Evolutionary conservation across 495 filamentous ascomycete genomes (phyloP).

Genomic region (Talaromyces liani): DNA sequence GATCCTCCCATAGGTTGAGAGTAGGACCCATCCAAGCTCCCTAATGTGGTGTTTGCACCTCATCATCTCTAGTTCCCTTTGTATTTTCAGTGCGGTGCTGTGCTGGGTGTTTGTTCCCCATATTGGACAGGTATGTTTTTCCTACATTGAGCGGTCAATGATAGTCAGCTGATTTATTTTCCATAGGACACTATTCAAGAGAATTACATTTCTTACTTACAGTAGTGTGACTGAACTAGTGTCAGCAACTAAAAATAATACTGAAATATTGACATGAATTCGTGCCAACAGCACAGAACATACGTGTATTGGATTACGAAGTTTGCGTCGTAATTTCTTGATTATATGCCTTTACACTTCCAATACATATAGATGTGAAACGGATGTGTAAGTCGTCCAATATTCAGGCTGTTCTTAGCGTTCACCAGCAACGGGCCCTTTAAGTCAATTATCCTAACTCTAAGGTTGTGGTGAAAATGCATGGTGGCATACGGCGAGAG

Average conservation of each 20-base stretch:
- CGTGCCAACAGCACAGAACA: not conserved
- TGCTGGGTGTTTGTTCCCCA: slow-evolving; percentile 54
- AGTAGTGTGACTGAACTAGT: not conserved
- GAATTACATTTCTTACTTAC: not conserved
- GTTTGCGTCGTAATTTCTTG: not conserved
- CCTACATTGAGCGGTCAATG: not conserved
- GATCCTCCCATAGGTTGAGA: too few relatives aligned
- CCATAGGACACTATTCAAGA: slow-evolving; percentile 54
- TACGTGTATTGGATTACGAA: not conserved
- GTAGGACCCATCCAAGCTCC: too few relatives aligned
- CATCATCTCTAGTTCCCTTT: slow-evolving; percentile 60
- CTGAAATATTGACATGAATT: not conserved
- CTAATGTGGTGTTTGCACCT: too few relatives aligned
- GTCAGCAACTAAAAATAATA: not conserved
- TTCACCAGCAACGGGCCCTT: not conserved
- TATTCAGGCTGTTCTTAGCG: not conserved
- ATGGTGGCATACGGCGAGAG: too few relatives aligned
- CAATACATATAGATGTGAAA: too few relatives aligned
- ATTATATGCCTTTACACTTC: not conserved
- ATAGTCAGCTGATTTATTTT: not conserved
- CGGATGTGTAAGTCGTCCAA: too few relatives aligned
- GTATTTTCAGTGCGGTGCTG: slow-evolving; percentile 53
- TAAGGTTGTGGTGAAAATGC: too few relatives aligned
- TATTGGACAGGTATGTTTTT: slow-evolving; percentile 50
- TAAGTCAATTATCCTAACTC: not conserved